phyloP scores from a whole-genome alignment of 2,329 filamentous ascomycete genomes.

The Alternaria solani region DNA sequence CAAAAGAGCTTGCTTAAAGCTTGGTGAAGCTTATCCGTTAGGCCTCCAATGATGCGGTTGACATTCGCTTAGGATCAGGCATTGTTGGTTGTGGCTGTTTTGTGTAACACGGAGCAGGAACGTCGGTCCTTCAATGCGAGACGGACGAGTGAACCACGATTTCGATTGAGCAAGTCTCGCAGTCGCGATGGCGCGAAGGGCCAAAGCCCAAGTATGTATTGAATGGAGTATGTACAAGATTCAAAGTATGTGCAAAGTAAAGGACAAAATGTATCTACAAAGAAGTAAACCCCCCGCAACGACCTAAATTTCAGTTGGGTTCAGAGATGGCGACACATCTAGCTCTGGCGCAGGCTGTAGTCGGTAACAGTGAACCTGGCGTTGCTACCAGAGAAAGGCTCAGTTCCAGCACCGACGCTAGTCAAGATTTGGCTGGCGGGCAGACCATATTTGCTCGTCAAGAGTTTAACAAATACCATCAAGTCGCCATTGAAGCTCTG shows the following conservation, averaged over 20 bases:
- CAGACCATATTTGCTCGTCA: constrained; percentile 60
- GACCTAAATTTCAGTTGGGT: not conserved
- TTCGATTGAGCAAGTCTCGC: not conserved
- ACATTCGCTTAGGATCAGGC: not conserved
- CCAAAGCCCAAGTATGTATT: not conserved
- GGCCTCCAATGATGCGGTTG: not conserved
- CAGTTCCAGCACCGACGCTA: constrained; percentile 64
- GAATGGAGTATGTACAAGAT: not conserved
- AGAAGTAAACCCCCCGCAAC: not conserved
- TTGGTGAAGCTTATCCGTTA: not conserved
- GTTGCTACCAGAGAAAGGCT: constrained; percentile 62
- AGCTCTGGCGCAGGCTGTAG: constrained; percentile 47
- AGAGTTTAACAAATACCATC: constrained; percentile 65
- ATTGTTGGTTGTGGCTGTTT: not conserved
- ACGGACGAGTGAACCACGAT: too few species aligned
- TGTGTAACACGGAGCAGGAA: constrained; percentile 1
- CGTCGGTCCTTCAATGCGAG: not conserved
- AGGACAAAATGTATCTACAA: constrained; percentile 7
- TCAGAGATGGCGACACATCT: not conserved
- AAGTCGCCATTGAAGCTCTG: constrained; percentile 66
- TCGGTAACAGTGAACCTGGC: constrained; percentile 55
- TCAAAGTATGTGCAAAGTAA: not conserved
- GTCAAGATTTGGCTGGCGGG: constrained; percentile 61
- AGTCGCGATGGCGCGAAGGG: not conserved
- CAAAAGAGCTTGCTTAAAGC: not conserved